Evolutionary conservation across 495 filamentous ascomycete genomes (phyloP).

Genomic region (Aspergillus taichungensis): DNA sequence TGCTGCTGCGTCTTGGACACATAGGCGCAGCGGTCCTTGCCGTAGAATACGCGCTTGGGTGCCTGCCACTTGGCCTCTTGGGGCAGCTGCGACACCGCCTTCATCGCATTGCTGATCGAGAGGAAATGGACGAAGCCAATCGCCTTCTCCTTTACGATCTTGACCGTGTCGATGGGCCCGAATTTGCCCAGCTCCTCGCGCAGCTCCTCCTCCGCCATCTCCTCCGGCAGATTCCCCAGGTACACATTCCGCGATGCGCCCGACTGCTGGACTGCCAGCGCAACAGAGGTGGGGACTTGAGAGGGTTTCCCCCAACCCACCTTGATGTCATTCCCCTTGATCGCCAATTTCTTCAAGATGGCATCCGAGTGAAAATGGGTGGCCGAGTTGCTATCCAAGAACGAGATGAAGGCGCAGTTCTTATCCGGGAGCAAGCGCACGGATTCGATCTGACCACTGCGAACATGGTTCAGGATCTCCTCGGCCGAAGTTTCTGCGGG

Average conservation of each 20-base stretch:
- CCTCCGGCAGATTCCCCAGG: conserved; percentile 85
- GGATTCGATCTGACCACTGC: conserved; percentile 97
- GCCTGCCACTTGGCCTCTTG: conserved; percentile 96
- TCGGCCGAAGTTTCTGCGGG: conserved; percentile 96
- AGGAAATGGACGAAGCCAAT: conserved; percentile 98
- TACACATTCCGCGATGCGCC: conserved; percentile 98
- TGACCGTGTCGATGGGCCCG: conserved; percentile 91
- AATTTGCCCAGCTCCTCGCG: conserved; percentile 96
- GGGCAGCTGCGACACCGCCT: conserved; percentile 93
- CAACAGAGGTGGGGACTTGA: conserved; percentile 94
- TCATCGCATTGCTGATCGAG: conserved; percentile 96
- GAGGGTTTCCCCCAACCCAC: conserved; percentile 99
- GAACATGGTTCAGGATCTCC: conserved; percentile 93
- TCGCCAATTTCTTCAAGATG: conserved; percentile 96
- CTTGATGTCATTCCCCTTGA: conserved; percentile 98
- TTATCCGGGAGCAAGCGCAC: conserved; percentile 93
- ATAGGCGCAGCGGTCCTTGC: conserved; percentile 96
- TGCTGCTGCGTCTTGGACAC: conserved; percentile 99
- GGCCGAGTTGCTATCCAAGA: conserved; percentile 91
- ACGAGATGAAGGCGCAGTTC: conserved; percentile 99
- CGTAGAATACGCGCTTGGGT: conserved; percentile 92
- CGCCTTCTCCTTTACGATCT: conserved; percentile 95
- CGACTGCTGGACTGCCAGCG: conserved; percentile 91
- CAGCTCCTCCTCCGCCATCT: conserved; percentile 81
- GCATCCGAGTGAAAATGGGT: conserved; percentile 99